These are phyloP conservation scores for Fraxinus dipetala DNA, from an alignment of 305 asterid species.

Conservation along the genomic window DNA sequence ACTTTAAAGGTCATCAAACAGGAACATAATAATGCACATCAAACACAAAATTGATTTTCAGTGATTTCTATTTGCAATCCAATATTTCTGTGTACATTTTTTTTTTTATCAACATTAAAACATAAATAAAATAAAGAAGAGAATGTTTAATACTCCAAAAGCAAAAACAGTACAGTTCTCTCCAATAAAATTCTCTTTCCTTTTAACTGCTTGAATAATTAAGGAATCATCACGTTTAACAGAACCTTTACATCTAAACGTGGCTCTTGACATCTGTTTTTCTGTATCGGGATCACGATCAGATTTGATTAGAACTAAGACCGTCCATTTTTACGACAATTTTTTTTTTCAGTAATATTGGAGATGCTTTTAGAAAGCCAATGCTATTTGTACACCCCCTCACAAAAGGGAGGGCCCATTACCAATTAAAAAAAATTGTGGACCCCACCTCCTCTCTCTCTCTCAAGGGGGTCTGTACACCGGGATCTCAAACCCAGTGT, in stretches of 20 bases:
- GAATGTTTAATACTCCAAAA: background rate
- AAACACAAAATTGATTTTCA: background rate
- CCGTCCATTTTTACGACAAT: background rate
- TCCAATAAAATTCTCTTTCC: background rate
- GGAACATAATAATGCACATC: too few relatives aligned
- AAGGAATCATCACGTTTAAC: background rate
- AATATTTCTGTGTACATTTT: background rate
- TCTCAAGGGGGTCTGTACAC: too few relatives aligned
- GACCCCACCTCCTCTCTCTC: too few relatives aligned
- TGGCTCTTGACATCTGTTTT: background rate
- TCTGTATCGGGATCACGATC: background rate
- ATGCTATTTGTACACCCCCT: too few relatives aligned
- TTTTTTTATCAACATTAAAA: background rate
- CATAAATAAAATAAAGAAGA: background rate
- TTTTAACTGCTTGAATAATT: background rate
- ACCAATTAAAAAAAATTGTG: too few relatives aligned
- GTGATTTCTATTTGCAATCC: background rate
- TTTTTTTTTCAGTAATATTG: background rate
- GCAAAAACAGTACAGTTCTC: background rate
- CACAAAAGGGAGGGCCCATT: too few relatives aligned
- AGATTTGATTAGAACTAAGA: background rate
- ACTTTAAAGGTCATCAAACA: too few relatives aligned
- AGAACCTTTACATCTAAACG: background rate
- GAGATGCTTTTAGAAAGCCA: background rate
- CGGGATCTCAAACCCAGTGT: too few relatives aligned